Evolutionary conservation across 2,329 filamentous ascomycete genomes (phyloP), one percentile per base, ranked within the genome.

Genomic region (Sclerotinia glacialis): DNA sequence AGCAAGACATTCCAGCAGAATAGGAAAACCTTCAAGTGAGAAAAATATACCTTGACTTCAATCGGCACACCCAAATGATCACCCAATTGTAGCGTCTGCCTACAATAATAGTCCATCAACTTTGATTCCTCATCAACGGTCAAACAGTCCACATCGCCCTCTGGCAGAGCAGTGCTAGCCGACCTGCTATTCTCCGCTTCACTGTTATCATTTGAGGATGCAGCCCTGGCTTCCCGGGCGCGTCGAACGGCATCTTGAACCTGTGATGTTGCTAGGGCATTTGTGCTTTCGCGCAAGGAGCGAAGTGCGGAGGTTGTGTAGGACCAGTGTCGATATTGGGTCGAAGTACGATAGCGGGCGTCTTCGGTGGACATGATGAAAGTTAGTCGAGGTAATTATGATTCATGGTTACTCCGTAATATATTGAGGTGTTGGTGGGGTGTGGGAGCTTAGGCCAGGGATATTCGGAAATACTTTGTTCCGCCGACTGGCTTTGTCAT

Each of bases 261-360:
- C 70, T 88, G 86, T 68, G 94, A 83, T 79, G 89, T 79, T 76
- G 95, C 95, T 60, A 91, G 83, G 12, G 84, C 80, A 79, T 97
- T 97, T 42, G 93, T 97, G 71, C 89, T 89, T 52, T 83, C 80
- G 67, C 95, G 91, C 31, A 94, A 84, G 2, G 88, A 83, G 59
- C 84, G 82, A 5, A 99, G 85, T 49, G 89, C 86, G 3, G 86
- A 79, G 3, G 88, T 86, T 0, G 92, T 92, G 79, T 94, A 98
- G 14, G 93, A 97, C 95, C 95, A 99, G 67, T 96, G 83, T 53
- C 91, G 87, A 77, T 88, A 98, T 78, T 99, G 95, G 56, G 92
- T 94, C 0, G 94, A 96, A 62, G 90, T 86, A 42, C 92, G 88
- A 79, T 98, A 99, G 65, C 93, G 84, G 72, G 92, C 91, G 79